Evolutionary conservation across 1,284 basidiomycete species (phyloP), one percentile per base, ranked within the genome.

Genomic region (Sporisorium exsertum): DNA sequence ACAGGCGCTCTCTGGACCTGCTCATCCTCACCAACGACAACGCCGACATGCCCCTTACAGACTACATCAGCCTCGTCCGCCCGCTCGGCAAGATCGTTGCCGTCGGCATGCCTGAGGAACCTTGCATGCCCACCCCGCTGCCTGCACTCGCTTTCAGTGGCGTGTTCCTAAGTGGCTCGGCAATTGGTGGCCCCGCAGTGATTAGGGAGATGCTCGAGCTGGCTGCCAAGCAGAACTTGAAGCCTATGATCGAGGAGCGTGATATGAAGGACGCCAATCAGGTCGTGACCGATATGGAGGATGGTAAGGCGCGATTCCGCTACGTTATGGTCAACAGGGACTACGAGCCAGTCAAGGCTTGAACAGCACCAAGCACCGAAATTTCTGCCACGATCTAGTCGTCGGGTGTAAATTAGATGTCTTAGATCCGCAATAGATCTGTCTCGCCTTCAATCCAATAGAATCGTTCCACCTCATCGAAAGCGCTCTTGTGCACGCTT

Each of bases 271-370:
- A 81, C 32, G 74, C 77, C 26, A 81, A 81, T 54, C 29, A 80
- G 63, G 77, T 77, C 50, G 69, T 81, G 5, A 15, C 22, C 10
- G 80, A 81, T 53, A 81, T 81, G 79, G 67, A 71, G 16, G 74
- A 54, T 24, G 79, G 79, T 9, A 81, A 81, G 67, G 72, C 80
- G 9, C 55, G 86, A 49, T 88, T 86, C 85, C 83, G 88, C 58
- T 87, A 87, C 71, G 87, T 87, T 32, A 84, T 88, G 45, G 85
- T 87, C 62, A 88, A 88, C 84, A 79, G 85, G 64, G 72, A 75
- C 29, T 71, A 75, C 67, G 56, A 66, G 47, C 72, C 72, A 5
- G 62, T 74, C 47, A 57, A 73, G 54, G 71, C 71, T 42, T 59
- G 24, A 64, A 8, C 9, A 20, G 10, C 7, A 10, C 16, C 16